Conservation (phyloP, 768 basidiomycete genomes). For the Hericium rajendrae region DNA sequence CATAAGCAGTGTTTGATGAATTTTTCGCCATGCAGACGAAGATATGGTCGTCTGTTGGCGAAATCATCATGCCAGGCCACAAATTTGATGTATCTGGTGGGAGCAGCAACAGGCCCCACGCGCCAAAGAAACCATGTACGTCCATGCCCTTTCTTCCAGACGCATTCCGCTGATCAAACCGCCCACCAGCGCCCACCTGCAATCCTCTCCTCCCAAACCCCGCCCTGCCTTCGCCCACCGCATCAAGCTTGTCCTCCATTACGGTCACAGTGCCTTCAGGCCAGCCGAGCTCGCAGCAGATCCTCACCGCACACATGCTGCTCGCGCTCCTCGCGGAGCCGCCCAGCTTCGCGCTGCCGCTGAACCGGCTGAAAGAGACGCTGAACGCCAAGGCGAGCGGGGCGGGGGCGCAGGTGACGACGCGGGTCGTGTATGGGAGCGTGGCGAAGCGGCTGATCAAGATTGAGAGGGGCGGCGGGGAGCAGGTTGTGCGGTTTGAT, state of each 20-base stretch:
- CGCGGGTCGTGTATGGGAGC: constrained; percentile 62
- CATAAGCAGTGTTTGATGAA: too few species aligned
- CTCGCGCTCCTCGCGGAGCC: constrained; percentile 44
- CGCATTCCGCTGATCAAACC: constrained; percentile 3
- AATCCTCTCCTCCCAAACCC: constrained; percentile 41
- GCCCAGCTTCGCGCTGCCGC: constrained; percentile 45
- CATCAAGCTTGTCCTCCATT: constrained; percentile 43
- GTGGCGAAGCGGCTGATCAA: constrained; percentile 74
- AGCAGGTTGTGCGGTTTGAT: constrained; percentile 71
- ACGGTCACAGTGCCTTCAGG: constrained; percentile 18
- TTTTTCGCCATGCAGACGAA: constrained; percentile 35
- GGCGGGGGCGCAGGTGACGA: constrained; percentile 36
- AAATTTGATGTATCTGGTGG: constrained; percentile 26
- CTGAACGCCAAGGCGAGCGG: constrained; percentile 35
- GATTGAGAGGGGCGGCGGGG: constrained; percentile 66
- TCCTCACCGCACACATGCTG: constrained; percentile 61
- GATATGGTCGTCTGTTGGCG: constrained; percentile 60
- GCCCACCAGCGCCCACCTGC: constrained; percentile 42
- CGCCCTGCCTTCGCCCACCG: constrained; percentile 45
- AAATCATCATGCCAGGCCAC: constrained; percentile 51
- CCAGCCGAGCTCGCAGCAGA: constrained; percentile 55
- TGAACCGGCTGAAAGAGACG: constrained; percentile 53
- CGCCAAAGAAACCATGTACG: constrained; percentile 54
- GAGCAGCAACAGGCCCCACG: constrained; percentile 33
- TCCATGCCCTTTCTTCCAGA: background rate